Percentiles rank a stretch among this genome's conserved stretches.
Evolutionary conservation across 805 yeast genomes (phyloP).

Genomic region (Cyberlindnera maclurae): DNA sequence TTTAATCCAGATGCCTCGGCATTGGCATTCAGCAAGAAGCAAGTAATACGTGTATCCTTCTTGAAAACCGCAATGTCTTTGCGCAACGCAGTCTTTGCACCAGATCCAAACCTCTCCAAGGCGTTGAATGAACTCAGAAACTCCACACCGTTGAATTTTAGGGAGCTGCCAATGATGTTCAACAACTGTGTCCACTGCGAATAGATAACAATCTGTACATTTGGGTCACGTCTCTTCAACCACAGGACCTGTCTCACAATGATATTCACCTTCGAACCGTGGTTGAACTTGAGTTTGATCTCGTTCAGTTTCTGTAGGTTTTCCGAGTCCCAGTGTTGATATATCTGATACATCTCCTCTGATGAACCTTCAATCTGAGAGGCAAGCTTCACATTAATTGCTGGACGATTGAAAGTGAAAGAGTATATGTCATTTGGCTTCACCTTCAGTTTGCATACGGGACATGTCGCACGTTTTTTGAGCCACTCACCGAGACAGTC

Average conservation of each 20-base stretch:
- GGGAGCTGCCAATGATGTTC: slow-evolving; percentile 56
- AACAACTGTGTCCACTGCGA: slow-evolving; percentile 86
- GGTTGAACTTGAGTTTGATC: slow-evolving; percentile 38
- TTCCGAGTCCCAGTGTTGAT: slow-evolving; percentile 32
- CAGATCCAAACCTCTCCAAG: slow-evolving; percentile 3
- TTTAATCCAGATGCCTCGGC: slow-evolving; percentile 90
- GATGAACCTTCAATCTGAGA: slow-evolving; percentile 15
- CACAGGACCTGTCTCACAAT: slow-evolving; percentile 67
- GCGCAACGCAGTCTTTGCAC: slow-evolving; percentile 2
- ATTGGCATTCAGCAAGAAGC: slow-evolving; percentile 78
- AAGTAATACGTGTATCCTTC: slow-evolving; percentile 55
- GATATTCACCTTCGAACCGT: slow-evolving; percentile 84
- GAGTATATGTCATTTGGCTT: slow-evolving; percentile 50
- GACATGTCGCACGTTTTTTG: slow-evolving; percentile 51
- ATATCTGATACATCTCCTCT: slow-evolving; percentile 15
- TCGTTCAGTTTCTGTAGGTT: slow-evolving; percentile 39
- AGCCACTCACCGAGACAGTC: slow-evolving; percentile 79
- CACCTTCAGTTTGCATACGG: slow-evolving; percentile 65
- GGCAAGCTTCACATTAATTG: slow-evolving; percentile 40
- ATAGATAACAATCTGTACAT: slow-evolving; percentile 69
- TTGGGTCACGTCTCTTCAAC: slow-evolving; percentile 44
- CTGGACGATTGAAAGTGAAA: slow-evolving; percentile 54
- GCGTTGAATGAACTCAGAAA: slow-evolving; percentile 44
- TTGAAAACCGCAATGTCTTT: slow-evolving; percentile 54
- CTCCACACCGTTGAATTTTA: slow-evolving; percentile 48